Conservation (phyloP, 2,329 filamentous ascomycete genomes). For the Fusarium sp. region DNA sequence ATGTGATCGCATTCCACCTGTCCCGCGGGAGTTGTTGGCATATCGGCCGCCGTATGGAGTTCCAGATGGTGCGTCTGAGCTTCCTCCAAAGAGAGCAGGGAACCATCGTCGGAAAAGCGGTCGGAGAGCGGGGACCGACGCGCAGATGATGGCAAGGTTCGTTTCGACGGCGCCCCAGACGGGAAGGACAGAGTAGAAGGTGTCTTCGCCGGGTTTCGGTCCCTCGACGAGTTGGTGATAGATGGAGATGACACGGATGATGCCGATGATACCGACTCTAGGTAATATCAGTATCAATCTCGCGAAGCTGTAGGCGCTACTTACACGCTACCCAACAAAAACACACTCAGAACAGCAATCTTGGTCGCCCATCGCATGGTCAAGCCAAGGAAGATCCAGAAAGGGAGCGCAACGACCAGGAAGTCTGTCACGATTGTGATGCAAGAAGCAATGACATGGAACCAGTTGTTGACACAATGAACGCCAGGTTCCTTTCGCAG, state of each 20-base stretch:
- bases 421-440: slow-evolving; percentile 55
- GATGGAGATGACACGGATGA: slow-evolving; percentile 47
- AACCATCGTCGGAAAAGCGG: slow-evolving; percentile 48
- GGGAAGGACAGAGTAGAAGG: slow-evolving; percentile 44
- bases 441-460: slow-evolving; percentile 48
- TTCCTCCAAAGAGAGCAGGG: slow-evolving; percentile 42
- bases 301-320: slow-evolving; percentile 1
- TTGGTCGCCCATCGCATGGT: slow-evolving; percentile 52
- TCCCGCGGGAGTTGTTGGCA: slow-evolving; percentile 28
- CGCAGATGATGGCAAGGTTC: slow-evolving; percentile 50
- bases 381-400: slow-evolving; percentile 53
- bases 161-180: slow-evolving; percentile 49
- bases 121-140: slow-evolving; percentile 49
- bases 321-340: slow-evolving; percentile 50
- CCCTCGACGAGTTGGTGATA: slow-evolving; percentile 38
- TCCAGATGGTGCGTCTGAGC: slow-evolving; percentile 19
- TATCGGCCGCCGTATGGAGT: slow-evolving; percentile 20
- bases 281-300: background rate
- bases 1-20: slow-evolving; percentile 24
- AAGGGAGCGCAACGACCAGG: slow-evolving; percentile 51
- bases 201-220: slow-evolving; percentile 33
- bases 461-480: slow-evolving; percentile 47
- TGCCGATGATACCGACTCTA: slow-evolving; percentile 48
- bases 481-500: slow-evolving; percentile 36
- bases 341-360: slow-evolving; percentile 52